Percentiles rank a stretch among this genome's conserved stretches.
Conservation (phyloP, 2,329 filamentous ascomycete species). For the Didymella keratinophila region DNA sequence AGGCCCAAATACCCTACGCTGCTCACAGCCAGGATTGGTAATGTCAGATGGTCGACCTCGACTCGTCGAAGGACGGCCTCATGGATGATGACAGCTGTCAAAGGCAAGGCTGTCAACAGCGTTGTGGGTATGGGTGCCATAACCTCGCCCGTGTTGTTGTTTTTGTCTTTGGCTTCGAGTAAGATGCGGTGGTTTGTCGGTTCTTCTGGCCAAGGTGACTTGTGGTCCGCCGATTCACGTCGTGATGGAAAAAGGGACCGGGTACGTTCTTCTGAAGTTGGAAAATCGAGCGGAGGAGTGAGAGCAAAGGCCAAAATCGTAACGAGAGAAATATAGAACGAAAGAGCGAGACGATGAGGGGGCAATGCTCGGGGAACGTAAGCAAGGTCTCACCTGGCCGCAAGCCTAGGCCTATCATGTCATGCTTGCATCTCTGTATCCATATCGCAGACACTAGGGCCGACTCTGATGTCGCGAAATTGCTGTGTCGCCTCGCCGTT, state of each 20-base stretch:
- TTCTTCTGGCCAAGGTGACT: not conserved
- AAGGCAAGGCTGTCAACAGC: conserved; percentile 13
- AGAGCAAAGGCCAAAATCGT: too few relatives aligned
- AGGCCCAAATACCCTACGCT: conserved; percentile 22
- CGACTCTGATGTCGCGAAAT: conserved; percentile 1
- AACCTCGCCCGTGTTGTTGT: not conserved
- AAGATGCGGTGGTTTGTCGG: not conserved
- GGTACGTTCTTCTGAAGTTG: not conserved
- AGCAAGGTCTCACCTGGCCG: not conserved
- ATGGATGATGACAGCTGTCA: conserved; percentile 26
- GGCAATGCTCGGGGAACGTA: not conserved
- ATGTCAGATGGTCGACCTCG: conserved; percentile 29
- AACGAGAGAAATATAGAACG: not conserved
- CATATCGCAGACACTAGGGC: not conserved
- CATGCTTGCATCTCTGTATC: conserved; percentile 3
- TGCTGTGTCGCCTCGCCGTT: not conserved
- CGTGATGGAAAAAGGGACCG: not conserved
- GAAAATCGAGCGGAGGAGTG: not conserved
- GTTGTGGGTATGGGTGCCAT: conserved; percentile 1
- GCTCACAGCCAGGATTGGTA: conserved; percentile 22
- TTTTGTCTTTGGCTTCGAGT: not conserved
- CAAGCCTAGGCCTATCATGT: conserved; percentile 1
- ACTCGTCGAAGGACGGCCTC: conserved; percentile 27
- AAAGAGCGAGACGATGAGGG: not conserved
- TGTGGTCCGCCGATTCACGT: not conserved